phyloP scores from a whole-genome alignment of 2,329 filamentous ascomycete species.

The Lecanicillium sp. region DNA sequence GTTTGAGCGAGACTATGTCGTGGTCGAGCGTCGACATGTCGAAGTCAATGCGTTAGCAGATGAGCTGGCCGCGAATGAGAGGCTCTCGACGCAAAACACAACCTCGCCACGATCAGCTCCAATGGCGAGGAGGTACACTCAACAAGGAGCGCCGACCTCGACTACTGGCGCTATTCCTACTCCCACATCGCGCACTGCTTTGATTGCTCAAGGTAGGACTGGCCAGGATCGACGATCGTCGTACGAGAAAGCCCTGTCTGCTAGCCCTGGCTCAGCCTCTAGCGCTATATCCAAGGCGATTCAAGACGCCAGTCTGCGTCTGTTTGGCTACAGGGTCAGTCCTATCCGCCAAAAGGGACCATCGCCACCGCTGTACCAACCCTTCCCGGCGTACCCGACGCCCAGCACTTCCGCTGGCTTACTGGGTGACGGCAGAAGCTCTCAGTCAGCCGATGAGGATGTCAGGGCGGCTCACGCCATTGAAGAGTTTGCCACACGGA shows the following conservation, averaged over 20 bases:
- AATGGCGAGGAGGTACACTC: conserved; percentile 69
- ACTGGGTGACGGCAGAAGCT: conserved; percentile 54
- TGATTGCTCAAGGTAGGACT: conserved; percentile 61
- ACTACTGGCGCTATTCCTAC: conserved; percentile 61
- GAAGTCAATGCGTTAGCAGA: conserved; percentile 97
- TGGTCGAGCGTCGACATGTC: conserved; percentile 90
- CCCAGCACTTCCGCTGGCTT: conserved; percentile 53
- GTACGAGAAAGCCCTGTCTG: conserved; percentile 69
- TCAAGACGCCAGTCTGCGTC: conserved; percentile 75
- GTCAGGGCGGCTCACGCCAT: conserved; percentile 69
- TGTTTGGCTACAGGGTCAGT: conserved; percentile 65
- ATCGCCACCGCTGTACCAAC: conserved; percentile 71
- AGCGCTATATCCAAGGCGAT: conserved; percentile 93
- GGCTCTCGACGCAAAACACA: conserved; percentile 40
- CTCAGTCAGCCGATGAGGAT: conserved; percentile 66
- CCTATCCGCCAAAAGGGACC: conserved; percentile 57
- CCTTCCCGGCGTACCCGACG: conserved; percentile 79
- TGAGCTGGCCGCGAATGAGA: conserved; percentile 79
- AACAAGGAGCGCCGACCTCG: conserved; percentile 64
- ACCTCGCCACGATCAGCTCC: conserved; percentile 50
- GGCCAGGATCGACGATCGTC: conserved; percentile 72
- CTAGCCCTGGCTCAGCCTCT: conserved; percentile 63
- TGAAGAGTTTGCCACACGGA: conserved; percentile 86
- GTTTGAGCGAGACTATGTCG: conserved; percentile 88
- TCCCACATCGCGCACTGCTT: conserved; percentile 62